phyloP scores from a whole-genome alignment of 2,329 filamentous ascomycete species.

The Ilyonectria robusta region DNA sequence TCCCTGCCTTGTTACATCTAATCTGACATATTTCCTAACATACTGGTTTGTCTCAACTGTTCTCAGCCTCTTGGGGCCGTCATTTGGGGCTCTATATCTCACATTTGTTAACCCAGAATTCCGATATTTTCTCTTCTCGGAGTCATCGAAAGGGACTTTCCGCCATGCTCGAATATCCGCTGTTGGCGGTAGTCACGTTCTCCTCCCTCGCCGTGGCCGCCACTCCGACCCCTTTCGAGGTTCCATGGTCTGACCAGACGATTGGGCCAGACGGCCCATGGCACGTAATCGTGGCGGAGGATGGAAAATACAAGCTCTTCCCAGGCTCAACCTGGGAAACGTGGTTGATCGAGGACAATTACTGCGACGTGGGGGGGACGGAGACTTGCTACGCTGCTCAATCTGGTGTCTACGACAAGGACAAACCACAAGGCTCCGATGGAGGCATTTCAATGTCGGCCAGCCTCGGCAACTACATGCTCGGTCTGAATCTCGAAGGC shows the following conservation, averaged over 20 bases:
- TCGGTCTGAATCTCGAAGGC: constrained; percentile 43
- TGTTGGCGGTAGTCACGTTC: background rate
- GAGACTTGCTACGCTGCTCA: constrained; percentile 45
- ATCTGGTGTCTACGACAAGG: constrained; percentile 47
- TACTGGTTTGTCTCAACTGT: no score
- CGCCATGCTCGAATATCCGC: background rate
- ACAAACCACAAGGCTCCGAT: constrained; percentile 41
- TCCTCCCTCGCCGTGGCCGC: background rate
- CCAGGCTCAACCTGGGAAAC: constrained; percentile 48
- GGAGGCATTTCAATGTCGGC: constrained; percentile 43
- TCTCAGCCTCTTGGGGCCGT: no score
- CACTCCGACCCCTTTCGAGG: background rate
- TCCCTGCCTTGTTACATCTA: no score
- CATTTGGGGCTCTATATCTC: no score
- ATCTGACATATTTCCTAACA: no score
- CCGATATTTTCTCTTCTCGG: background rate
- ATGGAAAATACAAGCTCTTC: constrained; percentile 46
- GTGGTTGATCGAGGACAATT: constrained; percentile 34
- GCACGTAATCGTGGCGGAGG: constrained; percentile 46
- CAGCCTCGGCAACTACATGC: constrained; percentile 42
- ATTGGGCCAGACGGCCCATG: constrained; percentile 55
- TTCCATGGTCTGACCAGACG: constrained; percentile 40
- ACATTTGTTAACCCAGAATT: no score
- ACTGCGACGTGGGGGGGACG: constrained; percentile 1
- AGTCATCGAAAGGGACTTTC: background rate